Conservation (phyloP, 2,329 filamentous ascomycete species). For the Fusarium camptoceras region DNA sequence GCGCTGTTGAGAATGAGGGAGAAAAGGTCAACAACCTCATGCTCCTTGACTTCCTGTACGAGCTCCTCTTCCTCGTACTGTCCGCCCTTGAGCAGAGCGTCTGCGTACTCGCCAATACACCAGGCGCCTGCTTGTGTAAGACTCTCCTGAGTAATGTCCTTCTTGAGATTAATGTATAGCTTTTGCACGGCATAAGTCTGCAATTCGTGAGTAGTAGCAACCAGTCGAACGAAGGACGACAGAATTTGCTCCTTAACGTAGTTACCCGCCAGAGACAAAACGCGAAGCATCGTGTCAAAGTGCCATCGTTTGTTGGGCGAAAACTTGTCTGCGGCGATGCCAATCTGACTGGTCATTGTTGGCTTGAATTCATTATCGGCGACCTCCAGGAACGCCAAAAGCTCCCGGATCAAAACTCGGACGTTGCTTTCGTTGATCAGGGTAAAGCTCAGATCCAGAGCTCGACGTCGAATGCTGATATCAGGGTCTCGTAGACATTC, state of each 20-base stretch:
- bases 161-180: constrained; percentile 88
- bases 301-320: constrained; percentile 99
- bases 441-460: constrained; percentile 97
- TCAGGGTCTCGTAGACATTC: constrained; percentile 97
- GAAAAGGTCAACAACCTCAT: constrained; percentile 93
- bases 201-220: constrained; percentile 92
- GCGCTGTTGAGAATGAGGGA: constrained; percentile 92
- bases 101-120: constrained; percentile 98
- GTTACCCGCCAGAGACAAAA: constrained; percentile 92
- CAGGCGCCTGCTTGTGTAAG: constrained; percentile 92
- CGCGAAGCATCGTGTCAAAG: constrained; percentile 95
- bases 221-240: constrained; percentile 94
- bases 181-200: constrained; percentile 98
- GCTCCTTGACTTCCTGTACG: constrained; percentile 82
- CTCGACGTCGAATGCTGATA: constrained; percentile 94
- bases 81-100: constrained; percentile 86
- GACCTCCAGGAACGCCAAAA: constrained; percentile 94
- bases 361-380: constrained; percentile 99
- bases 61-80: constrained; percentile 95
- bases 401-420: constrained; percentile 89
- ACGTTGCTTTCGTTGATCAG: constrained; percentile 98
- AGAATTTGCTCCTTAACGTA: constrained; percentile 98
- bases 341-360: constrained; percentile 97
- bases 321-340: constrained; percentile 94
- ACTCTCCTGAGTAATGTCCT: constrained; percentile 97